A percentile compares a stretch with the other conserved stretches of the same genome.
Evolutionary conservation across 1,284 basidiomycete species (phyloP).

Genomic region (Cryptococcus deneoformans): DNA sequence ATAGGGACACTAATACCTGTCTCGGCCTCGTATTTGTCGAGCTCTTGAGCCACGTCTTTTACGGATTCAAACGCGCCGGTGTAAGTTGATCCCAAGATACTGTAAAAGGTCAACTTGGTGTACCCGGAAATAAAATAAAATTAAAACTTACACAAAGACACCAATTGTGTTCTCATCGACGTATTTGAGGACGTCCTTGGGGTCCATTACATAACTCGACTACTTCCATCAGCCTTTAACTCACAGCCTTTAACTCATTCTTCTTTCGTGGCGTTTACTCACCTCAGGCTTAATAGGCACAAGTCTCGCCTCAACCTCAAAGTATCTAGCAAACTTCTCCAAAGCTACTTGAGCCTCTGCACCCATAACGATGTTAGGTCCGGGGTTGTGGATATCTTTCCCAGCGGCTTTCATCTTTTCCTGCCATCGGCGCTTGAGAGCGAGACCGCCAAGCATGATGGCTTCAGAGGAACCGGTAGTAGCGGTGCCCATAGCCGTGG

Average conservation of each 20-base stretch:
- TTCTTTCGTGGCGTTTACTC: constrained; percentile 12
- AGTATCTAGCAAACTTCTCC: constrained; percentile 75
- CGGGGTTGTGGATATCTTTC: constrained; percentile 80
- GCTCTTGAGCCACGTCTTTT: constrained; percentile 72
- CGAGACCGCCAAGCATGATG: constrained; percentile 88
- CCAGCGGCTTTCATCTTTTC: constrained; percentile 79
- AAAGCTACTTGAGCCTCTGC: constrained; percentile 81
- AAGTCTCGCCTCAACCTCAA: constrained; percentile 57
- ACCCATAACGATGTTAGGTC: constrained; percentile 56
- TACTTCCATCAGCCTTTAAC: constrained; percentile 10
- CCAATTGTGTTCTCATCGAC: constrained; percentile 79
- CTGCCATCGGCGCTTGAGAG: constrained; percentile 95
- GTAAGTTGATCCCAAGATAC: constrained; percentile 63
- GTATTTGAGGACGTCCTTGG: constrained; percentile 78
- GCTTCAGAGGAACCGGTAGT: constrained; percentile 92
- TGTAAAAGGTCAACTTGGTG: background rate
- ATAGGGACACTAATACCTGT: constrained; percentile 80
- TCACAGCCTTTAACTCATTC: background rate
- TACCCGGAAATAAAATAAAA: too few relatives aligned
- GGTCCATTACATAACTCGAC: constrained; percentile 76
- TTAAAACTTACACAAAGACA: constrained; percentile 30
- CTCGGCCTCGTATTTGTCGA: constrained; percentile 80
- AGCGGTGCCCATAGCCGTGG: constrained; percentile 80
- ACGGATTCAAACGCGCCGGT: constrained; percentile 94
- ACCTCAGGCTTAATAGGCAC: constrained; percentile 79